phyloP scores from a whole-genome alignment of 1,139 yeast species.

The Kurtzmaniella quercitrusa region DNA sequence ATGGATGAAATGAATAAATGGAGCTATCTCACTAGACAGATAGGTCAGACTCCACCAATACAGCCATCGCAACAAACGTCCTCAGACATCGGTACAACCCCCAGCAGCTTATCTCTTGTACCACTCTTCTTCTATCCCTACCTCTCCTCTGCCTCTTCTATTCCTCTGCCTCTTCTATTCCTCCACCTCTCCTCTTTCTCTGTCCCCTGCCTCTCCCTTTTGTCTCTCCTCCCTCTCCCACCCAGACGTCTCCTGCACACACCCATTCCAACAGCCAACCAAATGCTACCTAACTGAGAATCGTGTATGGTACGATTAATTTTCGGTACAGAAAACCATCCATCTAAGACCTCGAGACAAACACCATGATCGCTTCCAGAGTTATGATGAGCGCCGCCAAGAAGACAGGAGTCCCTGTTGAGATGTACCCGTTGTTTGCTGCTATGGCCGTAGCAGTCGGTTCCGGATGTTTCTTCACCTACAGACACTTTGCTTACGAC shows the following conservation, averaged over 20 bases:
- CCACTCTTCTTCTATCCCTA: too few relatives aligned
- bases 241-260: slow-evolving; percentile 1
- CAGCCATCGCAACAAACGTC: too few relatives aligned
- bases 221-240: too few relatives aligned
- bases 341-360: not conserved
- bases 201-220: too few relatives aligned
- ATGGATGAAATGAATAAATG: too few relatives aligned
- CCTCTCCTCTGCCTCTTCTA: too few relatives aligned
- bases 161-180: too few relatives aligned
- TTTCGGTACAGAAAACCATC: not conserved
- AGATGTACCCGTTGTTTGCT: slow-evolving; percentile 69
- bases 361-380: slow-evolving; percentile 53
- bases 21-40: too few relatives aligned
- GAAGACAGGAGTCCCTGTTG: slow-evolving; percentile 55
- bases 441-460: slow-evolving; percentile 59
- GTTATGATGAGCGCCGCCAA: slow-evolving; percentile 49
- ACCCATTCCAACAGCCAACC: not conserved
- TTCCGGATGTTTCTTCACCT: slow-evolving; percentile 66
- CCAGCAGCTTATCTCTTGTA: too few relatives aligned
- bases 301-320: slow-evolving; percentile 9
- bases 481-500: slow-evolving; percentile 69
- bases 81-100: too few relatives aligned
- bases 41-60: too few relatives aligned
- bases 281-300: slow-evolving; percentile 3
- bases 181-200: too few relatives aligned